A percentile compares a stretch with the other conserved stretches of the same genome.
Conservation (phyloP, 1,284 basidiomycete genomes). For the Inonotus hispidus region DNA sequence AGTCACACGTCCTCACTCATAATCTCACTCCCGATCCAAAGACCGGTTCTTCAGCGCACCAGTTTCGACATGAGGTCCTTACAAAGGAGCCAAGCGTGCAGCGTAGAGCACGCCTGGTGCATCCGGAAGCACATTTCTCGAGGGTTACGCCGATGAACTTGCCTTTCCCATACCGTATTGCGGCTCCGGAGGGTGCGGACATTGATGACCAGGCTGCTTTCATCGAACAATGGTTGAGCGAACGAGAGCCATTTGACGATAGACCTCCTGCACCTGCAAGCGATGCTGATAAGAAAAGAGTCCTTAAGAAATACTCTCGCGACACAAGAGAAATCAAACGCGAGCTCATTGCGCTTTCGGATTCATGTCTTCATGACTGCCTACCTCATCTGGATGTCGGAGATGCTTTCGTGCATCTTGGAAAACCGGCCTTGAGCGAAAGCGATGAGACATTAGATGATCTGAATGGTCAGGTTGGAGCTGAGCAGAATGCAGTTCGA, state of each 20-base stretch:
- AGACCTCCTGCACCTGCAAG: not conserved
- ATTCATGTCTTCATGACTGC: slow-evolving; percentile 64
- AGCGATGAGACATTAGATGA: slow-evolving; percentile 20
- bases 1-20: slow-evolving; percentile 55
- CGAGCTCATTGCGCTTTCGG: slow-evolving; percentile 66
- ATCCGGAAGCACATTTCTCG: slow-evolving; percentile 68
- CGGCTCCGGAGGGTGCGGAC: slow-evolving; percentile 42
- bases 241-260: slow-evolving; percentile 14
- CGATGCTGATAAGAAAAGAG: slow-evolving; percentile 19
- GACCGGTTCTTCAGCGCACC: slow-evolving; percentile 43
- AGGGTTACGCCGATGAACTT: slow-evolving; percentile 80
- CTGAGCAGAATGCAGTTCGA: slow-evolving; percentile 40
- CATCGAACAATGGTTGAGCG: slow-evolving; percentile 58
- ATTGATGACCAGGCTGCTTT: slow-evolving; percentile 53
- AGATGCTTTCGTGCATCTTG: slow-evolving; percentile 65
- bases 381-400: slow-evolving; percentile 86
- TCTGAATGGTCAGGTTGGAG: slow-evolving; percentile 27
- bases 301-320: slow-evolving; percentile 43
- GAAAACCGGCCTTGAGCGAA: slow-evolving; percentile 43
- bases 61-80: slow-evolving; percentile 45
- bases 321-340: slow-evolving; percentile 53
- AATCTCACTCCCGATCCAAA: slow-evolving; percentile 66
- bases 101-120: slow-evolving; percentile 60
- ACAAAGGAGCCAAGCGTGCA: slow-evolving; percentile 60
- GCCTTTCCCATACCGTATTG: slow-evolving; percentile 81